Evolutionary conservation across 805 yeast genomes (phyloP).

Genomic region (Torulaspora gathmanii): DNA sequence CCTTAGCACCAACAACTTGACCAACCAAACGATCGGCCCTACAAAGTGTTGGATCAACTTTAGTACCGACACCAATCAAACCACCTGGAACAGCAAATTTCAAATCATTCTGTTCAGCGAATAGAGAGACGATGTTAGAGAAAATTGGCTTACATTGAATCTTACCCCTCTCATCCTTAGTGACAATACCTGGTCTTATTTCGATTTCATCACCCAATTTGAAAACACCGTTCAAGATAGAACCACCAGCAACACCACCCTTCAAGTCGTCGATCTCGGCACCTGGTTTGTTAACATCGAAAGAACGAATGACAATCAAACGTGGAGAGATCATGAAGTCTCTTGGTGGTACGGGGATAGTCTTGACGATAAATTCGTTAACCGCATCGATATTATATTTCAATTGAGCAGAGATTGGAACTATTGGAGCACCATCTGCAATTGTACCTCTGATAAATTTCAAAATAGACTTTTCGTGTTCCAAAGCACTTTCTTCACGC

Average conservation of each 20-base stretch:
- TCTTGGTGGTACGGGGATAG: conserved; percentile 91
- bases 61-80: conserved; percentile 98
- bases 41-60: conserved; percentile 97
- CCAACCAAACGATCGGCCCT: conserved; percentile 99
- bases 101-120: conserved; percentile 96
- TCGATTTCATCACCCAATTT: conserved; percentile 97
- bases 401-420: conserved; percentile 97
- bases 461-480: conserved; percentile 88
- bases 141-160: conserved; percentile 94
- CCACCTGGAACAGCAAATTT: conserved; percentile 99
- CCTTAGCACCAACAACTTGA: conserved; percentile 97
- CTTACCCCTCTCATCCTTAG: conserved; percentile 82
- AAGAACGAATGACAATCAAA: conserved; percentile 94
- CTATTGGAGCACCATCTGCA: conserved; percentile 98
- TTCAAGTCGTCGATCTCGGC: conserved; percentile 92
- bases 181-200: conserved; percentile 98
- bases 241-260: conserved; percentile 99
- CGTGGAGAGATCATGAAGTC: conserved; percentile 93
- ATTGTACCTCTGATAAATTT: conserved; percentile 95
- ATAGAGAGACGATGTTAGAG: conserved; percentile 87
- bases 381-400: conserved; percentile 98
- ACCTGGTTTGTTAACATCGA: conserved; percentile 99
- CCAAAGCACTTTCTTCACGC: conserved; percentile 95
- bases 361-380: conserved; percentile 90
- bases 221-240: conserved; percentile 94